Percentiles rank a stretch among this genome's conserved stretches.
These are phyloP conservation scores for Arabidopsis thaliana DNA, from an alignment of 345 rosid genomes.

Conservation along the genomic window DNA sequence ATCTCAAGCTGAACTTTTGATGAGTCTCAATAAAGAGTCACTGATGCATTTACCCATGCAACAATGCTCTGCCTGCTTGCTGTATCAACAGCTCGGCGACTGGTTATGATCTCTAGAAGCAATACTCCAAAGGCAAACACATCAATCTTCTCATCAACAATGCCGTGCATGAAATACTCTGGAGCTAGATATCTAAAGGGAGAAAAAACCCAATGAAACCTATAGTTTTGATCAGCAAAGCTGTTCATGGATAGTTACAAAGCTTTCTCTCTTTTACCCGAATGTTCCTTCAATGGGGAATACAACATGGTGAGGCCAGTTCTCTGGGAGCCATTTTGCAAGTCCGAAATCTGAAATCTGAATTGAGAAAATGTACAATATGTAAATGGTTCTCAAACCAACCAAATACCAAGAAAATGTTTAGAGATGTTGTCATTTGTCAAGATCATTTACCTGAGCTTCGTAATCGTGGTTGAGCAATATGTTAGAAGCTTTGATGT, in stretches of 20 bases:
- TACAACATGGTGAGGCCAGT: conserved; percentile 84
- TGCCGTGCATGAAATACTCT: conserved; percentile 89
- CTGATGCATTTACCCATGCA: conserved; percentile 65
- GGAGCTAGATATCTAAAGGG: conserved; percentile 86
- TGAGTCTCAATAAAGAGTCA: conserved; percentile 1
- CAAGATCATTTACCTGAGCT: conserved; percentile 61
- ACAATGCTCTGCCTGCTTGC: conserved; percentile 70
- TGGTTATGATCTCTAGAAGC: conserved; percentile 86
- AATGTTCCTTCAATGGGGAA: conserved; percentile 93
- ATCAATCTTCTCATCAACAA: conserved; percentile 84
- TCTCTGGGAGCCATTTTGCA: conserved; percentile 98
- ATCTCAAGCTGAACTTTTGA: neutral
- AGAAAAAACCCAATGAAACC: conserved; percentile 6
- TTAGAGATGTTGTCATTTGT: neutral
- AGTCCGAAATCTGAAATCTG: conserved; percentile 85
- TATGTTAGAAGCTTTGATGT: conserved; percentile 91
- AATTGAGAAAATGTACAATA: neutral
- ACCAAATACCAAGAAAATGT: neutral
- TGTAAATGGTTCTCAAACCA: conserved; percentile 5
- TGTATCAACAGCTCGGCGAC: conserved; percentile 85
- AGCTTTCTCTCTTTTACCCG: conserved; percentile 56
- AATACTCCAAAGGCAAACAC: conserved; percentile 89
- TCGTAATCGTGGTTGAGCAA: conserved; percentile 70
- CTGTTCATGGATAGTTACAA: neutral
- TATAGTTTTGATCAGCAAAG: neutral